Percentiles rank a stretch among this genome's conserved stretches.
These are phyloP conservation scores for Begonia masoniana DNA, from an alignment of 306 rosid species.

Conservation along the genomic window DNA sequence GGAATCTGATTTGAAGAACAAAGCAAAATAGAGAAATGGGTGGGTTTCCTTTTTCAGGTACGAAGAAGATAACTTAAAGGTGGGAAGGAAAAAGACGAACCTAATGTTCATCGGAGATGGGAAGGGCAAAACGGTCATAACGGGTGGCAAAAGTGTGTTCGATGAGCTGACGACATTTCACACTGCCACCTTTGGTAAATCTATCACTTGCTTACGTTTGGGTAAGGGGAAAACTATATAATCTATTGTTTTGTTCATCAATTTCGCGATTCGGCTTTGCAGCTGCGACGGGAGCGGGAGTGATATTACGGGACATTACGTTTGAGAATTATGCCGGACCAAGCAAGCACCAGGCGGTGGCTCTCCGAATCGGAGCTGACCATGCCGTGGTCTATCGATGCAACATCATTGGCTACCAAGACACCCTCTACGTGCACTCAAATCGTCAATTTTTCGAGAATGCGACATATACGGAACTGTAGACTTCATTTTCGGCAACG, in stretches of 20 bases:
- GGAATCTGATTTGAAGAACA: too few relatives aligned
- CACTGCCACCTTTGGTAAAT: conserved; percentile 84
- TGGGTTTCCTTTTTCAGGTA: conserved; percentile 25
- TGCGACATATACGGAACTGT: conserved; percentile 75
- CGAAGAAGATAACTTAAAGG: conserved; percentile 68
- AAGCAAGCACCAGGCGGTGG: conserved; percentile 75
- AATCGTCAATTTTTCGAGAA: conserved; percentile 81
- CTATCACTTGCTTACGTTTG: too few relatives aligned
- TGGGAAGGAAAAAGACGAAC: conserved; percentile 79
- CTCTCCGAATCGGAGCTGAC: conserved; percentile 80
- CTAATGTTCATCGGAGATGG: conserved; percentile 92
- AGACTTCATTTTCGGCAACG: conserved; percentile 87
- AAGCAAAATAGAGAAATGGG: too few relatives aligned
- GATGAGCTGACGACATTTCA: conserved; percentile 60
- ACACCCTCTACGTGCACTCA: conserved; percentile 78
- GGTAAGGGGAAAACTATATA: too few relatives aligned
- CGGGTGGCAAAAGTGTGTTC: conserved; percentile 36
- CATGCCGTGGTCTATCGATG: conserved; percentile 84
- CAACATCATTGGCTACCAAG: conserved; percentile 65
- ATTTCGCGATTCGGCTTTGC: neutral
- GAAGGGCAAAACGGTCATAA: conserved; percentile 53
- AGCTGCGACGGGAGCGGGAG: conserved; percentile 85
- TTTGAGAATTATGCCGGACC: conserved; percentile 88
- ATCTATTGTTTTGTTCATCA: too few relatives aligned
- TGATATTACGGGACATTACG: conserved; percentile 72